Evolutionary conservation across 495 filamentous ascomycete species (phyloP), one percentile per base, ranked within the genome.

Genomic region (Aspergillus conjunctus): DNA sequence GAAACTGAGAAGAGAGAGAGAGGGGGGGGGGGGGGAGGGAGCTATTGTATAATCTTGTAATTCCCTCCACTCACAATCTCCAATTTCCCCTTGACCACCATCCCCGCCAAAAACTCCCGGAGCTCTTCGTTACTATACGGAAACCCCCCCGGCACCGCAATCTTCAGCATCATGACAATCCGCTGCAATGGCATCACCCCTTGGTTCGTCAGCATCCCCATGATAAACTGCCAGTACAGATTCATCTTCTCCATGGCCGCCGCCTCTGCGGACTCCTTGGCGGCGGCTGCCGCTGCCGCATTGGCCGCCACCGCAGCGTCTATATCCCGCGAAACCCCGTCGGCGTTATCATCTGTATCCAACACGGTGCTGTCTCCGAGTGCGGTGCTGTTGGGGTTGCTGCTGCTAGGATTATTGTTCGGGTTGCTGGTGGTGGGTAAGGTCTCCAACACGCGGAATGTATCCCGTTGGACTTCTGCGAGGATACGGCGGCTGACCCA

Each of bases 191-290:
- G 85, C 89, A 96, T 95, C 31, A 87, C 76, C 7, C 89, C 90
- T 59, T 88, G 83, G 71, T 98, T 97, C 59, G 90, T 98, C 75
- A 99, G 76, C 93, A 99, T 97, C 48, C 90, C 91, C 52, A 90
- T 79, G 59, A 99, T 91, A 69, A 94, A 97, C 69, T 91, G 87
- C 87, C 87, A 90, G 76, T 96, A 95, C 39, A 96, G 80, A 54
- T 84, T 83, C 76, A 88, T 88, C 68, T 92, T 93, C 77, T 95
- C 91, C 70, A 81, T 82, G 14, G 85, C 83, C 41, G 81, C 75
- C 39, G 78, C 78, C 41, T 80, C 71, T 8, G 78, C 77, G 4
- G 72, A 68, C 68, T 76, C 69, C 59, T 79, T 77, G 18, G 77
- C 74, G 20, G 76, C 76, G 3, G 74, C 77, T 6, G 75, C 78